A percentile compares a stretch with the other conserved stretches of the same genome.
These are phyloP conservation scores for Euphorbia tirucalli DNA, from an alignment of 345 rosid species.

Conservation along the genomic window DNA sequence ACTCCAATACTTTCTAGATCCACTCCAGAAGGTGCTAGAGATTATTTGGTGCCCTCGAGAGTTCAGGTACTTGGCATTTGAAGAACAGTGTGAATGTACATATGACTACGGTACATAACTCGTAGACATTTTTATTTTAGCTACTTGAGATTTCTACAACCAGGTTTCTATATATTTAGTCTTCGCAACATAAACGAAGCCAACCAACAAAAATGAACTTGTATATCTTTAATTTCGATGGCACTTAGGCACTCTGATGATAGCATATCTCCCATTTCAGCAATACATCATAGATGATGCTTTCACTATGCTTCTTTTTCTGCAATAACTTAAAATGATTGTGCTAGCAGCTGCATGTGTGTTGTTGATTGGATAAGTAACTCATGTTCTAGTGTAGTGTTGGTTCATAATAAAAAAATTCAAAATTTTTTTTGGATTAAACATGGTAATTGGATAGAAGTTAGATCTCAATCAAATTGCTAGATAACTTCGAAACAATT, in stretches of 20 bases:
- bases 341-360: too few species aligned
- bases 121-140: background rate
- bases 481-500: too few species aligned
- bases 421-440: too few species aligned
- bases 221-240: background rate
- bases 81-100: background rate
- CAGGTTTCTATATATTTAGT: background rate
- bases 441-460: too few species aligned
- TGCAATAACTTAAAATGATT: too few species aligned
- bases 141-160: background rate
- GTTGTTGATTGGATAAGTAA: too few species aligned
- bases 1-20: conserved; percentile 95
- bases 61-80: conserved; percentile 63
- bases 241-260: too few species aligned
- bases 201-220: background rate
- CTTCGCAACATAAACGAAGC: background rate
- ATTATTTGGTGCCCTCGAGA: conserved; percentile 95
- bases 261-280: background rate
- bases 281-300: too few species aligned
- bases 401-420: too few species aligned
- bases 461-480: too few species aligned
- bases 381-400: too few species aligned
- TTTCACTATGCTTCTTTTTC: background rate
- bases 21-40: conserved; percentile 98
- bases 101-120: background rate